Conservation (phyloP, 2,329 filamentous ascomycete genomes). For the Fusarium keratoplasticum region DNA sequence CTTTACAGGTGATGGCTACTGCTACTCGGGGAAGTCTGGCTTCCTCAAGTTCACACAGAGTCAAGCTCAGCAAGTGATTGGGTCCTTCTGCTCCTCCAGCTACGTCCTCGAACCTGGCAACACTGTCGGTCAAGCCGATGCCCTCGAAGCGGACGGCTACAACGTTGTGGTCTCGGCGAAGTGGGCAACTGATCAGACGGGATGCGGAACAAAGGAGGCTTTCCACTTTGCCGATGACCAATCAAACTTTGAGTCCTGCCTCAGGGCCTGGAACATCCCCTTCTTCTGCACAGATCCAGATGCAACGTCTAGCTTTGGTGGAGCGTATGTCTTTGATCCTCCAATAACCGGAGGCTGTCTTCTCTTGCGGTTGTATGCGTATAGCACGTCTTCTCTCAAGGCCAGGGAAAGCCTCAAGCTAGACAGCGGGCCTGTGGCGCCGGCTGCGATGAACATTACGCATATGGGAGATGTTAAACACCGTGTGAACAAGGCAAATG, state of each 20-base stretch:
- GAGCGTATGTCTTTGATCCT: background rate
- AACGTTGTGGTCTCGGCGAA: slow-evolving; percentile 12
- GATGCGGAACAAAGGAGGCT: slow-evolving; percentile 2
- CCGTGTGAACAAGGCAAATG: background rate
- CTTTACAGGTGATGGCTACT: slow-evolving; percentile 1
- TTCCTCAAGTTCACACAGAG: background rate
- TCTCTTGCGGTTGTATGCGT: background rate
- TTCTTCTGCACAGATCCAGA: background rate
- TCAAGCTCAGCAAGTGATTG: slow-evolving; percentile 3
- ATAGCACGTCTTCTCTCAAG: background rate
- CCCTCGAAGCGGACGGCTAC: slow-evolving; percentile 8
- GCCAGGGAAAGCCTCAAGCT: background rate
- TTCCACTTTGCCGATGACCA: slow-evolving; percentile 10
- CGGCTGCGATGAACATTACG: background rate
- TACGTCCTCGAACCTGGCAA: slow-evolving; percentile 16
- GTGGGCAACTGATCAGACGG: slow-evolving; percentile 19
- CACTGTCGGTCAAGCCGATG: background rate
- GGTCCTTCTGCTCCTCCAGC: slow-evolving; percentile 14
- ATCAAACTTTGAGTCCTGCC: background rate
- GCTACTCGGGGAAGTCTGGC: background rate
- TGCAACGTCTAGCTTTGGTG: background rate
- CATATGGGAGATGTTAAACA: background rate
- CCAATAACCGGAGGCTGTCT: background rate
- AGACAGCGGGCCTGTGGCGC: background rate
- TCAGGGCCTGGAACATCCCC: background rate